Base-by-base conservation (phyloP, 805 yeast species). In the Maudiozyma turicensis region DNA sequence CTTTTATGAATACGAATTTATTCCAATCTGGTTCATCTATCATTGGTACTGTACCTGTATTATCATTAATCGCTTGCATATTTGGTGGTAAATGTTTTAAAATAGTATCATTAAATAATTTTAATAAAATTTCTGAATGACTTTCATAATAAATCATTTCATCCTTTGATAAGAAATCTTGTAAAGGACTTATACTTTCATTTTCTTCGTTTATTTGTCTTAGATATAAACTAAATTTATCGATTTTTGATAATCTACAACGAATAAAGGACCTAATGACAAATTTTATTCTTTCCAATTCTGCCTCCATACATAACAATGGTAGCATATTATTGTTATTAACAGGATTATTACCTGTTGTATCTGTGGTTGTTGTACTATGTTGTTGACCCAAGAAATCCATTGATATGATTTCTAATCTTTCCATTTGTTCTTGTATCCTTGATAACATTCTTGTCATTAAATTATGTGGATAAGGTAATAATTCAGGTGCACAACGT, bases 281-380 rank as follows among this genome's bases (percentile, higher is more conserved):
- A 62, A 83, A 93, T 58, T 83, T 87, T 32, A 88, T 77, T 49
- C 99, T 71, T 58, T 93, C 98, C 28, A 93, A 74, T 57, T 93
- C 98, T 11, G 95, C 84, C 61, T 93, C 99, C 56, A 91, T 82
- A 28, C 95, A 78, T 70, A 93, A 78, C 43, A 90, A 71, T 50
- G 86, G 83, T 50, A 91, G 67, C 55, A 52, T 52, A 29, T 45
- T 48, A 37, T 57, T 58, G 43, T 54, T 60, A 37, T 54, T 51
- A 13, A 45, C 50, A 5, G 51, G 47, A 6, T 45, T 49, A 15
- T 48, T 53, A 30, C 51, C 49, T 14, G 15, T 13, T 1, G 13
- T 14, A 31, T 20, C 20, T 7, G 32, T 14, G 6, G 39, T 45
- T 15, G 43, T 44, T 32, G 48, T 48, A 38, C 10, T 42, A n/a